phyloP scores from a whole-genome alignment of 257 asterid genomes.

The Cynanchum wilfordii region DNA sequence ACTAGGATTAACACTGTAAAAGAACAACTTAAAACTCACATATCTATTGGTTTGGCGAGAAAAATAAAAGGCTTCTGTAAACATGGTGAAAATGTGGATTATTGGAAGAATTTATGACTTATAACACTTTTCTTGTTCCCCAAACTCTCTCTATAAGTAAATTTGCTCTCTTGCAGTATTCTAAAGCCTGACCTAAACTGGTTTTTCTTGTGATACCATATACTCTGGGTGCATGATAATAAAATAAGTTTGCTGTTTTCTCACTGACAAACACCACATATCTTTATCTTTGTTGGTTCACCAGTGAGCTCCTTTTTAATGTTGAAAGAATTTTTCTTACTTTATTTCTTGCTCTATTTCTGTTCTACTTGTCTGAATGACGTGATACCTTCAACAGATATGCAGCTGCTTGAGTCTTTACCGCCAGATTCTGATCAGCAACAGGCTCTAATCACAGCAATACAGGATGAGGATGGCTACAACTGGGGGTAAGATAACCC shows the following conservation, averaged over 20 bases:
- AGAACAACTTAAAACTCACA: not conserved
- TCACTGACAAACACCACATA: not conserved
- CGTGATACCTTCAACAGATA: constrained; percentile 41
- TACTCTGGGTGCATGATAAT: not conserved
- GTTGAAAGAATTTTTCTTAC: not conserved
- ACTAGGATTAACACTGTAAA: not conserved
- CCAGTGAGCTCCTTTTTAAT: not conserved
- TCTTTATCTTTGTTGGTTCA: not conserved
- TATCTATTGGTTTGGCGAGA: not conserved
- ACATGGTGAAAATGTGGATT: not conserved
- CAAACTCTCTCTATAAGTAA: not conserved
- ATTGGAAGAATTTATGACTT: not conserved
- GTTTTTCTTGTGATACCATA: not conserved
- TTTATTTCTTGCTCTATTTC: not conserved
- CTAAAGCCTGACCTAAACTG: not conserved
- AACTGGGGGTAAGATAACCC: constrained; percentile 82
- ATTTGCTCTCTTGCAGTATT: not conserved
- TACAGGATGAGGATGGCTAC: constrained; percentile 75
- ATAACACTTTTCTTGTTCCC: not conserved
- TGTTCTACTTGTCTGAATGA: not conserved
- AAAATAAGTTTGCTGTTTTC: not conserved
- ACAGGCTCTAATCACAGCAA: constrained; percentile 70
- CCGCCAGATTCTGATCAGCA: constrained; percentile 88
- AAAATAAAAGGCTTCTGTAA: not conserved
- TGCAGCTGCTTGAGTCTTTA: constrained; percentile 59